Percentiles rank a stretch among this genome's conserved stretches.
phyloP scores from a whole-genome alignment of 2,329 filamentous ascomycete genomes.

The Calycina herbarum region DNA sequence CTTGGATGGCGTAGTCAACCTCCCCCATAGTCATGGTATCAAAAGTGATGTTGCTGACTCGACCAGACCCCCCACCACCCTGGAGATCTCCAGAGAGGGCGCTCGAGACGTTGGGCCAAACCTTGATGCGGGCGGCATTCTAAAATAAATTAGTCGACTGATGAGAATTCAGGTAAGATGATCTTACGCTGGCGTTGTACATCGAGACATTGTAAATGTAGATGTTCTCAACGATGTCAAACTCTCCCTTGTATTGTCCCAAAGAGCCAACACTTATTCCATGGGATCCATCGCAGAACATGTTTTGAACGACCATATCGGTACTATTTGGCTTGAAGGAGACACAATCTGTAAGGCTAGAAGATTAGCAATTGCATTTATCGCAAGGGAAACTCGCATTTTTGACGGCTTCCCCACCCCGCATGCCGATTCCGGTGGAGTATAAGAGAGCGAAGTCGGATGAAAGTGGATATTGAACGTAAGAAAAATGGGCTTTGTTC shows the following conservation, averaged over 20 bases:
- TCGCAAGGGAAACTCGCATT: too few species aligned
- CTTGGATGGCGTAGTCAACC: constrained; percentile 64
- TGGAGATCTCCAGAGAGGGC: constrained; percentile 60
- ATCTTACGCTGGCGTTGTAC: constrained; percentile 49
- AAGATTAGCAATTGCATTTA: constrained; percentile 13
- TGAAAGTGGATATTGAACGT: constrained; percentile 6
- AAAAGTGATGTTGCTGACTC: constrained; percentile 67
- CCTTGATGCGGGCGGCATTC: constrained; percentile 71
- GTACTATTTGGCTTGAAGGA: constrained; percentile 75
- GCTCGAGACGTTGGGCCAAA: constrained; percentile 58
- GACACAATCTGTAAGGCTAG: constrained; percentile 56
- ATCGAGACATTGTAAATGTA: constrained; percentile 62
- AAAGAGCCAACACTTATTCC: constrained; percentile 73
- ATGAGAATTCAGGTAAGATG: constrained; percentile 19
- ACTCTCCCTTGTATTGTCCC: constrained; percentile 61
- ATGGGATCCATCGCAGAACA: constrained; percentile 68
- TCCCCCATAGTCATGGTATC: constrained; percentile 60
- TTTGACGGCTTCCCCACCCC: too few species aligned
- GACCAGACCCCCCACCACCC: constrained; percentile 63
- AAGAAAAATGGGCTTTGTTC: constrained; percentile 1
- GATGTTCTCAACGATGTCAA: constrained; percentile 69
- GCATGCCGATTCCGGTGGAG: not conserved
- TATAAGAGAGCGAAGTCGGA: not conserved
- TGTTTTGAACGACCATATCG: constrained; percentile 65
- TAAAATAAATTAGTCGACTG: constrained; percentile 42